Conservation (phyloP, 805 yeast species). For the Wickerhamiella siamensis region DNA sequence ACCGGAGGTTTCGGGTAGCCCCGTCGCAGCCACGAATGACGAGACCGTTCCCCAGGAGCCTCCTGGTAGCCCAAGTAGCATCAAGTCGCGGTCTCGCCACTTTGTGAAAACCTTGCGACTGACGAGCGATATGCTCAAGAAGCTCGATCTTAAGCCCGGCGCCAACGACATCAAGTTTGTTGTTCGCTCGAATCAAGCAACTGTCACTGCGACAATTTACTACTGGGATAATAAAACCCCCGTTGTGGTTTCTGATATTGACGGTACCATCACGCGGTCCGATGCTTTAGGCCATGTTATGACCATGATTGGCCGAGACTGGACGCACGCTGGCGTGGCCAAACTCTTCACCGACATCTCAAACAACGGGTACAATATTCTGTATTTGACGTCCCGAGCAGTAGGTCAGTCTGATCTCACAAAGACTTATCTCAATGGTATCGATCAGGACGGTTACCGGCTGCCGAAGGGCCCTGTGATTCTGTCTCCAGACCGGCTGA, state of each 20-base stretch:
- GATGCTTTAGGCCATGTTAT: constrained; percentile 95
- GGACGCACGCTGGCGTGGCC: constrained; percentile 97
- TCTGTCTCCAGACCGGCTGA: constrained; percentile 86
- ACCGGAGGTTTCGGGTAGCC: constrained; percentile 1
- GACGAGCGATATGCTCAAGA: constrained; percentile 76
- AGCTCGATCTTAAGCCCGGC: constrained; percentile 62
- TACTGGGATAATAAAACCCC: constrained; percentile 78
- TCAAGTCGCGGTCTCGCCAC: constrained; percentile 7
- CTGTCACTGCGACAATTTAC: constrained; percentile 56
- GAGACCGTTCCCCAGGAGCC: background rate
- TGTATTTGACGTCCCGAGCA: constrained; percentile 87
- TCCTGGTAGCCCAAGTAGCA: background rate
- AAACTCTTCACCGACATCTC: constrained; percentile 75
- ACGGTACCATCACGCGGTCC: constrained; percentile 94
- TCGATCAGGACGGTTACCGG: constrained; percentile 58
- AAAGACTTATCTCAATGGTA: constrained; percentile 62
- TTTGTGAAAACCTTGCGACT: constrained; percentile 80
- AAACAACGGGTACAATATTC: constrained; percentile 78
- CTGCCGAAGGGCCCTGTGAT: constrained; percentile 90
- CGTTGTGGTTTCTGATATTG: constrained; percentile 91
- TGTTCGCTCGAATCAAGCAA: constrained; percentile 71
- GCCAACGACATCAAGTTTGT: constrained; percentile 64
- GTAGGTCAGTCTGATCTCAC: constrained; percentile 94
- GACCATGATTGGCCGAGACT: constrained; percentile 86
- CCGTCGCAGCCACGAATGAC: constrained; percentile 2